These are phyloP conservation scores for Yamadazyma phyllophila DNA, from an alignment of 805 yeast species.

Conservation along the genomic window DNA sequence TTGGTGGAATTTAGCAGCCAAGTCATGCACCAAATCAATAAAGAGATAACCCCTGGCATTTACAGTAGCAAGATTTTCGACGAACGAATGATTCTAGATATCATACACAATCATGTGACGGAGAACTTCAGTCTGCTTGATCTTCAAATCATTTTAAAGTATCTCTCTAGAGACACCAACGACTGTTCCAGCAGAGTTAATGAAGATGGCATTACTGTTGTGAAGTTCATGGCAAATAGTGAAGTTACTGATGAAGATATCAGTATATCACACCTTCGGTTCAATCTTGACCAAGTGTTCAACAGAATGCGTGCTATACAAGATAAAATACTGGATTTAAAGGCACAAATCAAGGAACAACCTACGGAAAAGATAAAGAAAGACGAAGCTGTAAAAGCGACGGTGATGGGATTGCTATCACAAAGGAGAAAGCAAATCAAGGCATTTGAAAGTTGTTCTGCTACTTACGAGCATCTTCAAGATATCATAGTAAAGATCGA, in stretches of 20 bases:
- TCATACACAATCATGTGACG: constrained; percentile 3
- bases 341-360: constrained; percentile 15
- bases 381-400: constrained; percentile 18
- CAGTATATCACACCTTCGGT: constrained; percentile 27
- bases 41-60: constrained; percentile 4
- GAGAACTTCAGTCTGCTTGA: constrained; percentile 18
- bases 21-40: constrained; percentile 4
- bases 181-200: constrained; percentile 10
- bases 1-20: constrained; percentile 4
- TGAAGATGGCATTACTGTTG: constrained; percentile 15
- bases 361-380: constrained; percentile 11
- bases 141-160: constrained; percentile 24
- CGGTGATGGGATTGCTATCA: constrained; percentile 10
- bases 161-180: constrained; percentile 26
- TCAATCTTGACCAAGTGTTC: constrained; percentile 19
- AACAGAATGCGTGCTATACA: constrained; percentile 16
- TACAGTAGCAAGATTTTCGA: constrained; percentile 11
- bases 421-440: constrained; percentile 7
- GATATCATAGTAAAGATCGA: constrained; percentile 30
- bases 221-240: constrained; percentile 20
- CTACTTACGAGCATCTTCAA: constrained; percentile 19
- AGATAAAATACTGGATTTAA: constrained; percentile 17
- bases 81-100: constrained; percentile 4
- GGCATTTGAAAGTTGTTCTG: constrained; percentile 1
- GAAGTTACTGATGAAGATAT: constrained; percentile 29